Evolutionary conservation across 495 filamentous ascomycete species (phyloP).

Genomic region (Neurospora sp.): DNA sequence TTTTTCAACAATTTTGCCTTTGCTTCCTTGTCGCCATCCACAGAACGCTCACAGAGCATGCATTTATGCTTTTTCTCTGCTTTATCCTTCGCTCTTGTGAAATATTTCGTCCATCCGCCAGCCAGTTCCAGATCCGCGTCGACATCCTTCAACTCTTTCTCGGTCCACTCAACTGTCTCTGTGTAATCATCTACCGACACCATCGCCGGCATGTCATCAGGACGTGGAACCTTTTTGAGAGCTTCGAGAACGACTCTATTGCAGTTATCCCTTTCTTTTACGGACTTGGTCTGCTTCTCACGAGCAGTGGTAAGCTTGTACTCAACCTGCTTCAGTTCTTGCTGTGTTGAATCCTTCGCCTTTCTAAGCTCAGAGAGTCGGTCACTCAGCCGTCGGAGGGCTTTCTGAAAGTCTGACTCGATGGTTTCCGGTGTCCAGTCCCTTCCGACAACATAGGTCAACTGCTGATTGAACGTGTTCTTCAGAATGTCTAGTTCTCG

Average conservation of each 20-base stretch:
- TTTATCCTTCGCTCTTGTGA: conserved; percentile 31
- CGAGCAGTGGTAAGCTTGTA: conserved; percentile 59
- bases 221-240: conserved; percentile 24
- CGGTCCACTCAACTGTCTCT: conserved; percentile 31
- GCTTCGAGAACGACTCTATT: conserved; percentile 35
- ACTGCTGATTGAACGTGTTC: conserved; percentile 58
- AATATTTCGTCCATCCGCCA: too few species aligned
- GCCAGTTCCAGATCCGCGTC: conserved; percentile 54
- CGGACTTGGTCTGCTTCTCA: conserved; percentile 51
- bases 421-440: conserved; percentile 61
- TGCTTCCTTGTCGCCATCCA: conserved; percentile 42
- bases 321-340: conserved; percentile 68
- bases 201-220: not conserved
- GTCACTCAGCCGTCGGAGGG: conserved; percentile 44
- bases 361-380: conserved; percentile 49
- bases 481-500: conserved; percentile 66
- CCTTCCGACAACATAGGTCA: conserved; percentile 49
- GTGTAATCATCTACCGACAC: conserved; percentile 28
- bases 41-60: conserved; percentile 54
- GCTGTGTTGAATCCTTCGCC: conserved; percentile 55
- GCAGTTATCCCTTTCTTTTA: conserved; percentile 52
- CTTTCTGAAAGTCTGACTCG: conserved; percentile 60
- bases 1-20: conserved; percentile 49
- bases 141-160: conserved; percentile 49
- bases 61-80: conserved; percentile 56